Base-by-base conservation (phyloP, 768 basidiomycete genomes). In the Hortiboletus flavorubellus region DNA sequence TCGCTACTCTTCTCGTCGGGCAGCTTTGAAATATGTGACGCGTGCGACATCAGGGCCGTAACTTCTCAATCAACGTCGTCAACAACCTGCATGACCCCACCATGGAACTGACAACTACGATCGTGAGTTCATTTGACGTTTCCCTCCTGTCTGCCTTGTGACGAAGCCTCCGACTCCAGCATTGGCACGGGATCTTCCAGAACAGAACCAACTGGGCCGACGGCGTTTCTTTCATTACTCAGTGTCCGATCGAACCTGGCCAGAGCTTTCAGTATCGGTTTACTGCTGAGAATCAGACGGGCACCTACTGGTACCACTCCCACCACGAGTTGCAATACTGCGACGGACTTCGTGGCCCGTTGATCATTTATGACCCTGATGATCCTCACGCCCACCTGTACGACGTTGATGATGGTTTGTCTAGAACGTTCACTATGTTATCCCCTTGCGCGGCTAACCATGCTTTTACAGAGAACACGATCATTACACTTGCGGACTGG, bases 291-390 rank as follows among this genome's bases (percentile, higher is more conserved):
- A 62, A 68, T 30, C 75, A 78, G 53, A 66, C 75, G 2, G 80
- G 79, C 7, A 80, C 77, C 0, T 81, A 70, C 53, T 81, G 79
- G 79, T 79, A 78, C 46, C 78, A 79, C 53, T 76, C 75, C 26
- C 78, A 79, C 56, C 58, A 72, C 30, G 55, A 54, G 5, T 60
- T 66, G 14, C 77, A 78, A 59, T 71, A 69, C 23, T 77, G 78
- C 43, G 77, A 78, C 37, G 75, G 77, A 15, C 62, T 75, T 26
- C 70, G 75, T 16, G 77, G 78, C 15, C 68, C 76, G 0, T 53
- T 80, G 40, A 64, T 80, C 9, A 71, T 80, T 31, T 80, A 79
- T 55, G 78, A 80, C 62, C 75, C 76, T 16, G 31, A 72, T 14
- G 79, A 81, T 55, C 80, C 79, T 15, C 70, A 69, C 49, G 60